Percentiles rank a stretch among this genome's conserved stretches.
Evolutionary conservation across 495 filamentous ascomycete species (phyloP).

Genomic region (Daldinia bambusicola): DNA sequence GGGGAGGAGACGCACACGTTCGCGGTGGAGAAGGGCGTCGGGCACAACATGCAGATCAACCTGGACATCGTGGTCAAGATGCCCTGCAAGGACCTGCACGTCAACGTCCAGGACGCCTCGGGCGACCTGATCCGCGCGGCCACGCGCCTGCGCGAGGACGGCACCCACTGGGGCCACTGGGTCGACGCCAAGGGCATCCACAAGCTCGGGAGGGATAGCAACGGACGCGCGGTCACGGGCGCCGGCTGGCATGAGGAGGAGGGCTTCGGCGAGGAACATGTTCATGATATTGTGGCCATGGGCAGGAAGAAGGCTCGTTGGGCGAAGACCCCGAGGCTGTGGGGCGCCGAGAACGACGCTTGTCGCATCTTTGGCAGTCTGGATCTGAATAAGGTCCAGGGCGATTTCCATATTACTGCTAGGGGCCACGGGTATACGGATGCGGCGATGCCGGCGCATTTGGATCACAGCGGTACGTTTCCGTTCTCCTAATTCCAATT

Average conservation of each 20-base stretch:
- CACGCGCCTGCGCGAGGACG: conserved; percentile 74
- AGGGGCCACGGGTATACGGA: conserved; percentile 92
- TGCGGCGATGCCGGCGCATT: conserved; percentile 70
- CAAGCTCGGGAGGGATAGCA: conserved; percentile 63
- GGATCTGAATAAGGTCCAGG: conserved; percentile 94
- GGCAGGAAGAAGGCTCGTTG: conserved; percentile 67
- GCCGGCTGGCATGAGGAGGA: conserved; percentile 69
- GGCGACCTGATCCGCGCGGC: conserved; percentile 91
- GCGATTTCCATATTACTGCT: conserved; percentile 98
- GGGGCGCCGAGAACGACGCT: conserved; percentile 64
- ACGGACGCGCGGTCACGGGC: conserved; percentile 60
- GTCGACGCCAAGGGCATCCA: conserved; percentile 76
- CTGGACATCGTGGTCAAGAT: conserved; percentile 93
- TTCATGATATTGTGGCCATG: conserved; percentile 75
- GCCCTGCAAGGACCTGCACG: conserved; percentile 84
- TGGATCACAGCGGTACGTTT: conserved; percentile 80
- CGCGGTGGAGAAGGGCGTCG: conserved; percentile 91
- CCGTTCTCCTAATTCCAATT: neutral
- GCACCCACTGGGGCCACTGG: conserved; percentile 85
- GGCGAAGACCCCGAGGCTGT: conserved; percentile 77
- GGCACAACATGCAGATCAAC: conserved; percentile 91
- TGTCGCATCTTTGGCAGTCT: conserved; percentile 92
- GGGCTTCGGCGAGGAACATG: conserved; percentile 73
- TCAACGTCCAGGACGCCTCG: conserved; percentile 97
- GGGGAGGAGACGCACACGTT: conserved; percentile 89